Conservation (phyloP, 179 eudicot species). For the Actinidia chinensis region DNA sequence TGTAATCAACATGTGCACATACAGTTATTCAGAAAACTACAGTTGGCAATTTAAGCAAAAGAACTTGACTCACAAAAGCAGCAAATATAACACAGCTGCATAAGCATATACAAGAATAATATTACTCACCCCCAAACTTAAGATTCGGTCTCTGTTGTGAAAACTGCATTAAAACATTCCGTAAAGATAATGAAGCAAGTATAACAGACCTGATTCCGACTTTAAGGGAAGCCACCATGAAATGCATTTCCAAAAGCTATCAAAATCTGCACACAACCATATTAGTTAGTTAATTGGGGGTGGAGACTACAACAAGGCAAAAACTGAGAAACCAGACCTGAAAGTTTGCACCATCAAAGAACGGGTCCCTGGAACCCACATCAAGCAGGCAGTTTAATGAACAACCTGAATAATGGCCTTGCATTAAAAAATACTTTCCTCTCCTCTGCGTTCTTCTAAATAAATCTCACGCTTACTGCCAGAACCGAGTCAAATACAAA, state of each 20-base stretch:
- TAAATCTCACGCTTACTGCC: conserved; percentile 64
- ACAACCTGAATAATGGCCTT: conserved; percentile 90
- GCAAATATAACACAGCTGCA: neutral
- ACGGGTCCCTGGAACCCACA: conserved; percentile 71
- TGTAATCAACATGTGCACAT: neutral
- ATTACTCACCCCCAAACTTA: neutral
- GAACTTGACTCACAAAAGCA: neutral
- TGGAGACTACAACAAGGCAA: conserved; percentile 8
- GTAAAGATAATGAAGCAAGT: neutral
- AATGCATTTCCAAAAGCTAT: conserved; percentile 90
- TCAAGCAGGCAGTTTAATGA: conserved; percentile 81
- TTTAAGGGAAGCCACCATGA: conserved; percentile 85
- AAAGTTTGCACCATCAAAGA: conserved; percentile 81
- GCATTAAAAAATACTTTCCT: conserved; percentile 73
- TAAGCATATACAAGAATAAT: neutral
- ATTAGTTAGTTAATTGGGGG: conserved; percentile 10
- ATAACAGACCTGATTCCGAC: conserved; percentile 74
- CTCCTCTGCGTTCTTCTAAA: conserved; percentile 88
- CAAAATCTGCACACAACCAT: conserved; percentile 51
- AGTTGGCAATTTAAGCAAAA: neutral
- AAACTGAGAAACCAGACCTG: conserved; percentile 53
- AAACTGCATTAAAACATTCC: neutral
- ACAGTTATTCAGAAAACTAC: neutral
- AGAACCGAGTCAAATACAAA: conserved; percentile 50
- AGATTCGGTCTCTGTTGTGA: neutral